These are phyloP conservation scores for Fraxinus anomala DNA, from an alignment of 257 asterid genomes.

Conservation along the genomic window DNA sequence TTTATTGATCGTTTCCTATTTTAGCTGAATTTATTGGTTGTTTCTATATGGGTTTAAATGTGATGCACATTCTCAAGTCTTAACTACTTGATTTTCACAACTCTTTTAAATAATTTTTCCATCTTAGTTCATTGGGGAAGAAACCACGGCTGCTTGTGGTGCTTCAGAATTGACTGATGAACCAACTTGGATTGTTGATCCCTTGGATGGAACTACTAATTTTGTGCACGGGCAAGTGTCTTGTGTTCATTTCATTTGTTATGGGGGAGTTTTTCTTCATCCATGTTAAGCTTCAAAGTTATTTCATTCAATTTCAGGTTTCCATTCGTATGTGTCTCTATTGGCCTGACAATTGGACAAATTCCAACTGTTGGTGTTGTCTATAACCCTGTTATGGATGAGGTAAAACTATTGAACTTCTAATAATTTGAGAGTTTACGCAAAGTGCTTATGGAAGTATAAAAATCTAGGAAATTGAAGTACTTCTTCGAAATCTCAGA, in stretches of 20 bases:
- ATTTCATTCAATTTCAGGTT: constrained; percentile 48
- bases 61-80: background rate
- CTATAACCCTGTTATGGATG: constrained; percentile 80
- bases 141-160: constrained; percentile 88
- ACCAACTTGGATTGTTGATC: constrained; percentile 99
- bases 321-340: constrained; percentile 88
- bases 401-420: constrained; percentile 48
- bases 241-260: constrained; percentile 20
- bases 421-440: constrained; percentile 1
- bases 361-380: constrained; percentile 81
- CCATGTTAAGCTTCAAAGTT: constrained; percentile 17
- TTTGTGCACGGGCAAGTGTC: constrained; percentile 86
- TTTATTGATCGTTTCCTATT: background rate
- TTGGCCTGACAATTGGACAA: constrained; percentile 75
- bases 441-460: constrained; percentile 5
- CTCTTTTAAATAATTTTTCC: constrained; percentile 4
- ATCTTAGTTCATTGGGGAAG: constrained; percentile 89
- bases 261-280: background rate
- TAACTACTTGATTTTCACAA: background rate
- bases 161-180: constrained; percentile 73
- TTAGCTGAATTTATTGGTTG: constrained; percentile 3
- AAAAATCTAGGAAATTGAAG: constrained; percentile 4
- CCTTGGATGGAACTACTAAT: constrained; percentile 94
- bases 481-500: background rate
- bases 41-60: constrained; percentile 8